Evolutionary conservation across 2,329 filamentous ascomycete genomes (phyloP).

Genomic region (Cytospora chrysosperma): DNA sequence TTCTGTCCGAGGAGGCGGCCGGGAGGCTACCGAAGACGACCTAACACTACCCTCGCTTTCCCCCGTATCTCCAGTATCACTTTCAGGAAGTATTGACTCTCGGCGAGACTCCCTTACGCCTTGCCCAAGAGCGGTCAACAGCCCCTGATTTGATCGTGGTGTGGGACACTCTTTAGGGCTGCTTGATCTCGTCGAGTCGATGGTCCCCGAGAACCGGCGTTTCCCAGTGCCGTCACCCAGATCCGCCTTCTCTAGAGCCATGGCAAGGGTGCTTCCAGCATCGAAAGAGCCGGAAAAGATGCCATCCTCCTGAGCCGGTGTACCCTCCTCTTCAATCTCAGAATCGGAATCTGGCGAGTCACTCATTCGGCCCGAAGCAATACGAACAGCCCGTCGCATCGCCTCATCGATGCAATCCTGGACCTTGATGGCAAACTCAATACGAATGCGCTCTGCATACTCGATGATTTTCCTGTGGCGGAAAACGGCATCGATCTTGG

Average conservation of each 20-base stretch:
- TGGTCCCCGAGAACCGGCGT: slow-evolving; percentile 54
- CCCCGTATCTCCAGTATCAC: slow-evolving; percentile 75
- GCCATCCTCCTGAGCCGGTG: slow-evolving; percentile 50
- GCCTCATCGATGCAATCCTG: slow-evolving; percentile 95
- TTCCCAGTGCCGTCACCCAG: slow-evolving; percentile 41
- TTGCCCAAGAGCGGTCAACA: slow-evolving; percentile 57
- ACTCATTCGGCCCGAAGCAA: slow-evolving; percentile 80
- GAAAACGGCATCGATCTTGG: slow-evolving; percentile 90
- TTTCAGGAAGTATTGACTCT: slow-evolving; percentile 77
- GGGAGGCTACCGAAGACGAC: slow-evolving; percentile 73
- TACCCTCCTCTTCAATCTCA: slow-evolving; percentile 43
- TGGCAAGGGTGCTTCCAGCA: slow-evolving; percentile 54
- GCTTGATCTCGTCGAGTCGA: slow-evolving; percentile 79
- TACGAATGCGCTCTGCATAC: slow-evolving; percentile 90
- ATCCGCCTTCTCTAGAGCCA: slow-evolving; percentile 50
- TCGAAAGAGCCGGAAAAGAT: slow-evolving; percentile 60
- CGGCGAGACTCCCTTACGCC: slow-evolving; percentile 65
- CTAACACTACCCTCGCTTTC: slow-evolving; percentile 87
- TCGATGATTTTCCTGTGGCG: slow-evolving; percentile 91
- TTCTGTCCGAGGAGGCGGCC: slow-evolving; percentile 69
- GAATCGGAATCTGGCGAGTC: slow-evolving; percentile 69
- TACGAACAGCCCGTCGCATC: slow-evolving; percentile 82
- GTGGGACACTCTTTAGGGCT: slow-evolving; percentile 91
- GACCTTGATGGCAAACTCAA: slow-evolving; percentile 89
- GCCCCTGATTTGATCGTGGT: slow-evolving; percentile 74